Evolutionary conservation across 1,284 basidiomycete species (phyloP).

Genomic region (Ceratobasidium sp.): DNA sequence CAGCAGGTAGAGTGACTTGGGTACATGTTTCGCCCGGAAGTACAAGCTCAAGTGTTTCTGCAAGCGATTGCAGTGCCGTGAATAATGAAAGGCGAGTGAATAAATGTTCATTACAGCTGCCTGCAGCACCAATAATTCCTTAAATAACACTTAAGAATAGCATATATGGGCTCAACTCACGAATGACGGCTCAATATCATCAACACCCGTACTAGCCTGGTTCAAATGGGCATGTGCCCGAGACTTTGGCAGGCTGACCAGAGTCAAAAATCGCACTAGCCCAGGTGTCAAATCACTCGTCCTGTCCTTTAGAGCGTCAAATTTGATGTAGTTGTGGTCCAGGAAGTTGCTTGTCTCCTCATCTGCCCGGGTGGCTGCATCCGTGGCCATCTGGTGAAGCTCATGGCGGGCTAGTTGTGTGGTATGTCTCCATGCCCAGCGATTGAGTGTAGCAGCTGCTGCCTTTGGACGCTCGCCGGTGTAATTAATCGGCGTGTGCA

Average conservation of each 20-base stretch:
- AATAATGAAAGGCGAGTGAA: slow-evolving; percentile 19
- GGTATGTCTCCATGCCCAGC: slow-evolving; percentile 6
- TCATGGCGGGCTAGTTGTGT: background rate
- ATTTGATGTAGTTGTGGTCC: background rate
- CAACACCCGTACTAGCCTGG: no score
- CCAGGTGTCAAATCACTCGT: background rate
- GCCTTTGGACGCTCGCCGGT: slow-evolving; percentile 4
- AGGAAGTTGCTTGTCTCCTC: background rate
- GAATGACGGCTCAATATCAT: background rate
- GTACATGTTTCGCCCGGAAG: slow-evolving; percentile 4
- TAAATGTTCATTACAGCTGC: slow-evolving; percentile 5
- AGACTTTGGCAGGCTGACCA: background rate
- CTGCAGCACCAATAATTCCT: background rate
- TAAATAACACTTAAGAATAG: background rate
- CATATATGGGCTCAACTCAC: background rate
- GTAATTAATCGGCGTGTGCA: background rate
- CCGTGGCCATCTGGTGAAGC: background rate
- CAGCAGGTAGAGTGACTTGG: slow-evolving; percentile 10
- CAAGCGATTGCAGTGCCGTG: slow-evolving; percentile 2
- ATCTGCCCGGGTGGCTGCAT: no score
- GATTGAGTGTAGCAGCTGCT: background rate
- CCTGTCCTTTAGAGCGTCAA: background rate
- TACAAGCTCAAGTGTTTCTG: background rate
- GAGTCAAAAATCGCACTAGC: slow-evolving; percentile 13
- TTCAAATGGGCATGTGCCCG: background rate